Evolutionary conservation across 306 rosid genomes (phyloP).

Genomic region (Quercus rubra): DNA sequence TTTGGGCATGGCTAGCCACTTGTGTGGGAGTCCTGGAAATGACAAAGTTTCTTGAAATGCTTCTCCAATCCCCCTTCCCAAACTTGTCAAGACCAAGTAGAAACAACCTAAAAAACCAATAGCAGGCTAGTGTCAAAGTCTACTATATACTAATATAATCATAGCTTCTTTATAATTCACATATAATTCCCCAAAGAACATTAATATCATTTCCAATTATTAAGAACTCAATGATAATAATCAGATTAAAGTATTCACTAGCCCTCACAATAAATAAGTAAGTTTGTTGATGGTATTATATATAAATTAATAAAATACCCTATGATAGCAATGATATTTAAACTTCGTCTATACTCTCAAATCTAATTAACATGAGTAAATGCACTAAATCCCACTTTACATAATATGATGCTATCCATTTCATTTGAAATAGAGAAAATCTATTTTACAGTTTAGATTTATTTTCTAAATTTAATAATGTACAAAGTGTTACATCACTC

Average conservation of each 20-base stretch:
- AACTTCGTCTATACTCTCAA: not conserved
- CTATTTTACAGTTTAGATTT: no score
- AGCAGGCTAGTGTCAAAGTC: not conserved
- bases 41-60: conserved; percentile 95
- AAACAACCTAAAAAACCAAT: conserved; percentile 59
- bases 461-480: no score
- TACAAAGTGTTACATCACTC: no score
- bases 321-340: not conserved
- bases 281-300: no score
- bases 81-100: conserved; percentile 94
- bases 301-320: no score
- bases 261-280: no score
- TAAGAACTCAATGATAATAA: no score
- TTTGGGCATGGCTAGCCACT: conserved; percentile 98
- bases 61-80: conserved; percentile 99
- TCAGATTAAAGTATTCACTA: no score
- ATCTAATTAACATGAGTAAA: not conserved
- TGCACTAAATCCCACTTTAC: not conserved
- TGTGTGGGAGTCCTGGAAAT: conserved; percentile 97
- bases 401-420: not conserved
- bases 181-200: not conserved
- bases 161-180: not conserved
- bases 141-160: not conserved
- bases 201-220: not conserved
- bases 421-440: no score